phyloP scores from a whole-genome alignment of 495 filamentous ascomycete species.

The Xanthoparmelia taractica region DNA sequence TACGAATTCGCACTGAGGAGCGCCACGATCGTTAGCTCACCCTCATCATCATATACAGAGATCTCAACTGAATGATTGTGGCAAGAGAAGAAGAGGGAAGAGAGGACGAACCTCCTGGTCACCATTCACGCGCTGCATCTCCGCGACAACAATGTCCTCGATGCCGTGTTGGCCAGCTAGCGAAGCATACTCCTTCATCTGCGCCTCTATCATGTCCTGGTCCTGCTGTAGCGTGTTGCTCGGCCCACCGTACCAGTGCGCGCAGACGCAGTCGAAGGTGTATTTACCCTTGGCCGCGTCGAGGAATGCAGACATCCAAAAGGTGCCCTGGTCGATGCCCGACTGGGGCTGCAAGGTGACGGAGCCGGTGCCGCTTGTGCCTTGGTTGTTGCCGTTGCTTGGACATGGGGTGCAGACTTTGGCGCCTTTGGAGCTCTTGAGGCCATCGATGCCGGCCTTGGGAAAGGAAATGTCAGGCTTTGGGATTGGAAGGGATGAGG shows the following conservation, averaged over 20 bases:
- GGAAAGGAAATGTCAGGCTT: background rate
- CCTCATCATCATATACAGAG: background rate
- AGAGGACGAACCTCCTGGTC: background rate
- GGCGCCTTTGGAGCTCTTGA: background rate
- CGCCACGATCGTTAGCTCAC: background rate
- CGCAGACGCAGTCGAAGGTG: background rate
- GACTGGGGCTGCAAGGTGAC: background rate
- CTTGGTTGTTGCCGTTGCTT: background rate
- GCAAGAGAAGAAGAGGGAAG: background rate
- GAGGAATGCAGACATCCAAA: background rate
- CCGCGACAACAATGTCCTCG: background rate
- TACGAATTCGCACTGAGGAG: background rate
- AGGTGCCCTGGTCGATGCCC: background rate
- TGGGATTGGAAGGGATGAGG: too few species aligned
- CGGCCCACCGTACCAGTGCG: background rate
- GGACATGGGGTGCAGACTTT: background rate
- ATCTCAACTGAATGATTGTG: background rate
- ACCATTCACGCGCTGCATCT: slow-evolving; percentile 2
- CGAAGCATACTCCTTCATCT: background rate
- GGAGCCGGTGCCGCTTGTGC: background rate
- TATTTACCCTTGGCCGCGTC: background rate
- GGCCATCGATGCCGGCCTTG: background rate
- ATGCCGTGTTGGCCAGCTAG: background rate
- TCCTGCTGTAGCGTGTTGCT: background rate
- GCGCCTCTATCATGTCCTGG: background rate